Percentiles rank a stretch among this genome's conserved stretches.
These are phyloP conservation scores for Pisolithus tinctorius DNA, from an alignment of 768 basidiomycete species.

Conservation along the genomic window DNA sequence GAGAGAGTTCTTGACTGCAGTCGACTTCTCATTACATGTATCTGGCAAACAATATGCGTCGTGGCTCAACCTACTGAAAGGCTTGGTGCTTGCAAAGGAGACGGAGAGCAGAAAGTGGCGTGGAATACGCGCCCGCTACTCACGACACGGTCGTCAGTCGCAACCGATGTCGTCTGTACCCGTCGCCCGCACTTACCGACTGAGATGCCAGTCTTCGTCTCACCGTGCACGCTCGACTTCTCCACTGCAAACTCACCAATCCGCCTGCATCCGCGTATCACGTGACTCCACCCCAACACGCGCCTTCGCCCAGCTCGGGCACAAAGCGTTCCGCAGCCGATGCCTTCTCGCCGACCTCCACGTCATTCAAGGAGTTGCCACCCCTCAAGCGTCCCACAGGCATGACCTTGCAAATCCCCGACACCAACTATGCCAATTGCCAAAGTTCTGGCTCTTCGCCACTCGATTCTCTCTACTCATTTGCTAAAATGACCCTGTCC, in stretches of 20 bases:
- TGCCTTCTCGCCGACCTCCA: slow-evolving; percentile 70
- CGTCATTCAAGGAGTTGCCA: slow-evolving; percentile 38
- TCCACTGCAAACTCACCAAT: slow-evolving; percentile 36
- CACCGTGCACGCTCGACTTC: slow-evolving; percentile 68
- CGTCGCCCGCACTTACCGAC: slow-evolving; percentile 15
- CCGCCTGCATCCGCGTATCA: slow-evolving; percentile 10
- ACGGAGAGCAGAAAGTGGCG: slow-evolving; percentile 49
- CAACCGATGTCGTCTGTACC: slow-evolving; percentile 19
- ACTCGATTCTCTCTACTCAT: slow-evolving; percentile 54
- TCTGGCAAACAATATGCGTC: slow-evolving; percentile 70
- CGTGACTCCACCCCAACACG: slow-evolving; percentile 20
- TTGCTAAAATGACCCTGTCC: slow-evolving; percentile 55
- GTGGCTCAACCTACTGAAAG: slow-evolving; percentile 80
- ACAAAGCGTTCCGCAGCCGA: slow-evolving; percentile 69
- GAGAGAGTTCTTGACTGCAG: slow-evolving; percentile 77
- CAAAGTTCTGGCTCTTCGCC: slow-evolving; percentile 43
- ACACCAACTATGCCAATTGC: slow-evolving; percentile 24
- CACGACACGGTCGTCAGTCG: slow-evolving; percentile 21
- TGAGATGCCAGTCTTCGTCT: slow-evolving; percentile 24
- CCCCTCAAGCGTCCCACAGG: slow-evolving; percentile 50
- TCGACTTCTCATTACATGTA: slow-evolving; percentile 77
- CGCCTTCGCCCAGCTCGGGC: slow-evolving; percentile 37
- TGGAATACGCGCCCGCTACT: slow-evolving; percentile 31
- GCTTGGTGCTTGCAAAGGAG: slow-evolving; percentile 75
- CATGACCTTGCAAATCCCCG: slow-evolving; percentile 52